Percentiles rank a stretch among this genome's conserved stretches.
Conservation (phyloP, 768 basidiomycete species). For the Ramaria rubella region DNA sequence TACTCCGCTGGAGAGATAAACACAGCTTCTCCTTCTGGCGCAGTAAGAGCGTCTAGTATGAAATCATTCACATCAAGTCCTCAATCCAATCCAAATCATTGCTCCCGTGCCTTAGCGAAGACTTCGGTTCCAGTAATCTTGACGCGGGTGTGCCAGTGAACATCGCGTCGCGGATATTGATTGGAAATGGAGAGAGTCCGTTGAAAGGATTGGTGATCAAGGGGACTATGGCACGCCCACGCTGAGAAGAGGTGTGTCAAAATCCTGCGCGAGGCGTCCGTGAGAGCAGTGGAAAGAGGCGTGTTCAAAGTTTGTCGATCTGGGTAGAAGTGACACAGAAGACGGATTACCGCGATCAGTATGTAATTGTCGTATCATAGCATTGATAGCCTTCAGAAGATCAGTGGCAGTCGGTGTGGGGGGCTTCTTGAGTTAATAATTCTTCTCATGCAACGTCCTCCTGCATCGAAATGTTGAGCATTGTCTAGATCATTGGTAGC, state of each 20-base stretch:
- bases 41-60: no score
- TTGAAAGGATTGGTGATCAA: constrained; percentile 63
- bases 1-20: no score
- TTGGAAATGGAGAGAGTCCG: constrained; percentile 77
- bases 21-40: no score
- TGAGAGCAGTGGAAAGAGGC: constrained; percentile 54
- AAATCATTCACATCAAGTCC: no score
- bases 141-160: no score
- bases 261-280: constrained; percentile 63
- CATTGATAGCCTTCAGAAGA: constrained; percentile 61
- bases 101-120: no score
- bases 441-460: constrained; percentile 87
- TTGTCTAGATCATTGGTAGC: no score
- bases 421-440: no score
- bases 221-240: constrained; percentile 67
- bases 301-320: constrained; percentile 48
- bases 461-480: constrained; percentile 23
- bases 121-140: constrained; percentile 63
- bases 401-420: not conserved
- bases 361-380: constrained; percentile 68
- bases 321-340: constrained; percentile 22
- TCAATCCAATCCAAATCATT: no score
- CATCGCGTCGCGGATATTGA: no score
- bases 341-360: constrained; percentile 46
- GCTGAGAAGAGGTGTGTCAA: constrained; percentile 74